Base-by-base conservation (phyloP, 108 stramenopile genomes). In the Conticribra weissflogii region DNA sequence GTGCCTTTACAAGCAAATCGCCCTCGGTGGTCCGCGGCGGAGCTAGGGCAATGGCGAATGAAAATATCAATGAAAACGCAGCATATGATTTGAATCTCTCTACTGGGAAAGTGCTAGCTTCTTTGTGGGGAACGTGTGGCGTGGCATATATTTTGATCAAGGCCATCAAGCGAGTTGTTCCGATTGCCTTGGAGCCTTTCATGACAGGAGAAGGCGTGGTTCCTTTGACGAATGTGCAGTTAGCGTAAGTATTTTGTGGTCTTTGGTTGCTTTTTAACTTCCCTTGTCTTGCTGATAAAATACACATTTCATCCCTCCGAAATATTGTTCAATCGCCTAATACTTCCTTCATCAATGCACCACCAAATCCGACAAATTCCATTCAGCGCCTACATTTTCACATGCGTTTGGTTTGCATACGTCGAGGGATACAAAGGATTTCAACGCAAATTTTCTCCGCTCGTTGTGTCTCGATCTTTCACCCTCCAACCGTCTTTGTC, bases 341-440 rank as follows among this genome's bases (percentile, higher is more conserved):
- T 17, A 47, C 30, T 24, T 22, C 21, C 12, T 0, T 19, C 36
- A 65, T 15, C 41, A 17, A 61, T 22, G 34, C 34, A 57, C 1
- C 47, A 30, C 21, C 1, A 16, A 8, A 32, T 44, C 54, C 25
- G 65, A 56, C 4, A 22, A 24, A 57, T 30, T 25, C 1, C 27
- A 17, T 49, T 22, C 25, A 90, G 90, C 33, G 73, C 81, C 3
- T 91, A 94, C 66, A 66, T 86, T 27, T 41, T 73, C 24, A 87
- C 83, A 30, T 88, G 89, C 47, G 63, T 87, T 15, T 86, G 82
- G 68, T 92, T 94, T 74, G 95, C 96, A 30, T 97, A 98, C 68
- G 93, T 86, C 31, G 97, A 98, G 79, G 97, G 97, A 32, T 96
- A 96, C 87, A 97, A 96, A 78, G 97, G 92, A 30, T 98, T 98